Conservation (phyloP, 2,329 filamentous ascomycete genomes). For the Trichoderma aggressivum region DNA sequence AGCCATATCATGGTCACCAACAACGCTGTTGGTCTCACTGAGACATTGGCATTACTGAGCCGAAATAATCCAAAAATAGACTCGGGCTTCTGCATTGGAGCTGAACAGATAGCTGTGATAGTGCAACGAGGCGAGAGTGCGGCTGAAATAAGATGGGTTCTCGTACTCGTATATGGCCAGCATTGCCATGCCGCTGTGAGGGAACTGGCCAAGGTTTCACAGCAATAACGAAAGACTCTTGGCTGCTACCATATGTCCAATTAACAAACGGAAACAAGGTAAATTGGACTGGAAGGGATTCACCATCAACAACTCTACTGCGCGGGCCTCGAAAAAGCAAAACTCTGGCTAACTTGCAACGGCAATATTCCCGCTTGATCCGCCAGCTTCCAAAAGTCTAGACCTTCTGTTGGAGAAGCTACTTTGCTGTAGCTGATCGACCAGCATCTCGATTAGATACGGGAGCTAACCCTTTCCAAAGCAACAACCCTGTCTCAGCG, state of each 20-base stretch:
- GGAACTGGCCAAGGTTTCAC: background rate
- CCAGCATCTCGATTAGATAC: slow-evolving; percentile 5
- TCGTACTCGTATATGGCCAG: background rate
- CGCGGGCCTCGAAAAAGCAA: background rate
- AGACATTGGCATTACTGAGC: background rate
- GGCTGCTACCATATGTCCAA: background rate
- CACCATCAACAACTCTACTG: background rate
- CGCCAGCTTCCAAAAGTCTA: background rate
- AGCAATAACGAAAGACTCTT: background rate
- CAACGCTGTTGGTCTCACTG: background rate
- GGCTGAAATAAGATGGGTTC: background rate
- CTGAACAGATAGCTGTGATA: background rate
- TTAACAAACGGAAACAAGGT: background rate
- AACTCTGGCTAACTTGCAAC: background rate
- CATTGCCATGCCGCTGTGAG: background rate
- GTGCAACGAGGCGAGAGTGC: background rate
- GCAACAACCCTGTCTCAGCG: background rate
- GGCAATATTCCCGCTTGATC: background rate
- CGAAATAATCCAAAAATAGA: background rate
- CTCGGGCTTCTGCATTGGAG: background rate
- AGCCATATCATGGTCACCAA: background rate
- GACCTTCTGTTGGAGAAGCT: background rate
- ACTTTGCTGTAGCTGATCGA: background rate
- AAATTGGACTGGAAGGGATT: background rate
- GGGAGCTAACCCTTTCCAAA: background rate